phyloP scores from a whole-genome alignment of 495 filamentous ascomycete species.

The Aspergillus saccharolyticus region DNA sequence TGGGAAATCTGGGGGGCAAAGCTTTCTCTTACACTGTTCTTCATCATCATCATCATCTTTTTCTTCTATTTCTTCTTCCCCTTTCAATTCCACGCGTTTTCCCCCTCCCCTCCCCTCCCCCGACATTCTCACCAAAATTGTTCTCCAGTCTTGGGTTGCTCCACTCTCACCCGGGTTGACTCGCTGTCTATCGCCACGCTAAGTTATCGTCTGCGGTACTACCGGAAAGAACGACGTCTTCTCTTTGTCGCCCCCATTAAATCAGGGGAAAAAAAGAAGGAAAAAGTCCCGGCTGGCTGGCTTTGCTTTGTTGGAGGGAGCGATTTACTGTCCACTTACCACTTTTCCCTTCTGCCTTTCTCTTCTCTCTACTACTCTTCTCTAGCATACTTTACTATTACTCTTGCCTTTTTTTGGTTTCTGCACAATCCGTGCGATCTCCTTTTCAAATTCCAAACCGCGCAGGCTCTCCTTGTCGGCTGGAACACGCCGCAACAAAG shows the following conservation, averaged over 20 bases:
- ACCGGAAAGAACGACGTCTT: not conserved
- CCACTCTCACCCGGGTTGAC: not conserved
- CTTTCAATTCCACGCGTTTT: not conserved
- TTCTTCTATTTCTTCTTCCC: not conserved
- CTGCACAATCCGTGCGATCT: no score
- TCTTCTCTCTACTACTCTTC: not conserved
- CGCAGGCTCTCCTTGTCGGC: not conserved
- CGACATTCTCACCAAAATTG: not conserved
- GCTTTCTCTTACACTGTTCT: not conserved
- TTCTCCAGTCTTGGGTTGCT: not conserved
- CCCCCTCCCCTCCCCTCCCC: not conserved
- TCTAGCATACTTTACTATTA: not conserved
- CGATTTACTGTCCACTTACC: not conserved
- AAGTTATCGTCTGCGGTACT: conserved; percentile 8
- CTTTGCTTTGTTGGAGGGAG: not conserved
- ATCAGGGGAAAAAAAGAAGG: not conserved
- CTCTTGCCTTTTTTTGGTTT: no score
- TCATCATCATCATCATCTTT: no score
- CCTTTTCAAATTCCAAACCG: not conserved
- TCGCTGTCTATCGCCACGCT: conserved; percentile 2
- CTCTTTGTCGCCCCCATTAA: not conserved
- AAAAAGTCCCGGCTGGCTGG: conserved; percentile 5
- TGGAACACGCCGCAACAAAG: conserved; percentile 6
- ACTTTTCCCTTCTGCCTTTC: conserved; percentile 6
- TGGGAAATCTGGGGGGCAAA: no score